Evolutionary conservation across 139 green algal genomes (phyloP).

Genomic region (Trebouxia sp.): DNA sequence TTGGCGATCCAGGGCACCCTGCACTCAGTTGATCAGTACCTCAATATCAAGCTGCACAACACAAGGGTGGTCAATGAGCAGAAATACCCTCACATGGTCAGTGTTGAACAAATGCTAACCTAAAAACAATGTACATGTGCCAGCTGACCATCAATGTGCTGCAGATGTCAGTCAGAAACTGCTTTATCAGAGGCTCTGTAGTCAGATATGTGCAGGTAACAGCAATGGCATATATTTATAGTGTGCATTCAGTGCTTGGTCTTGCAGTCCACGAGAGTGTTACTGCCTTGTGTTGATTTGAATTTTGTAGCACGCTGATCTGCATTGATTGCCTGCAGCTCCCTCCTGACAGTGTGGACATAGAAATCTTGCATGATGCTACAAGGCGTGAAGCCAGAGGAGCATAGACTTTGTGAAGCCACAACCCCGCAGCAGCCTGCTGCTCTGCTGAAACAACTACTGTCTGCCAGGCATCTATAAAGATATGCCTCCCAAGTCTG

Average conservation of each 20-base stretch:
- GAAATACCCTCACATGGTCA: slow-evolving; percentile 96
- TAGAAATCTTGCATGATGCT: slow-evolving; percentile 97
- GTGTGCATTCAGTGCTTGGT: too few species aligned
- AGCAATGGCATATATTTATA: not conserved
- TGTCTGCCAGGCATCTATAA: too few species aligned
- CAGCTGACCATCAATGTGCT: too few species aligned
- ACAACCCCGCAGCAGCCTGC: not conserved
- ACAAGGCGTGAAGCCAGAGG: slow-evolving; percentile 87
- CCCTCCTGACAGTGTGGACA: slow-evolving; percentile 87
- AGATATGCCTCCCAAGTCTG: too few species aligned
- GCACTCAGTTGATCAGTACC: slow-evolving; percentile 98
- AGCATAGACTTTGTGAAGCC: slow-evolving; percentile 2
- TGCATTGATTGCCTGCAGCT: slow-evolving; percentile 62
- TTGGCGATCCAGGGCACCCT: slow-evolving; percentile 91
- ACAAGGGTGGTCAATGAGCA: slow-evolving; percentile 83
- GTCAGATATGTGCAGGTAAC: slow-evolving; percentile 91
- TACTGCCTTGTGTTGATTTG: not conserved
- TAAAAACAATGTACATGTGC: too few species aligned
- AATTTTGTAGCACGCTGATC: not conserved
- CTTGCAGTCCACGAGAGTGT: too few species aligned
- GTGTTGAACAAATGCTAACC: not conserved
- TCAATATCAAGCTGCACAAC: slow-evolving; percentile 98
- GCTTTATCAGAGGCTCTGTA: slow-evolving; percentile 97
- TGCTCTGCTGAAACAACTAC: too few species aligned
- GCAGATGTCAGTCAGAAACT: slow-evolving; percentile 94